Conservation (phyloP, 73 alveolate species). For the Tetrahymena borealis region DNA sequence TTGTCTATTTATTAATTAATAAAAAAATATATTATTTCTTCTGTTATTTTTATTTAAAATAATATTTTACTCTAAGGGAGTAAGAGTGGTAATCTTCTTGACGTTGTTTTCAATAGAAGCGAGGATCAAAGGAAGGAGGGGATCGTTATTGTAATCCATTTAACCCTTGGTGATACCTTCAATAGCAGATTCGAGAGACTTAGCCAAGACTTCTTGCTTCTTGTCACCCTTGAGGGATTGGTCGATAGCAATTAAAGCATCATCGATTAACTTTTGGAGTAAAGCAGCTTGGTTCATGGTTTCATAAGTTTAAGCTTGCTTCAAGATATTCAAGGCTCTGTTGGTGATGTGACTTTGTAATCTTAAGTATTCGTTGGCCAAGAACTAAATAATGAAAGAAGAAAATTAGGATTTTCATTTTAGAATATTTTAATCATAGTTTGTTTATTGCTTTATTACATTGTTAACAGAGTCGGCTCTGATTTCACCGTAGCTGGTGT, state of each 20-base stretch:
- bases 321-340: conserved; percentile 28
- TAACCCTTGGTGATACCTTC: conserved; percentile 35
- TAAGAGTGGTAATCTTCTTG: conserved; percentile 12
- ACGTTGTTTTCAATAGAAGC: conserved; percentile 18
- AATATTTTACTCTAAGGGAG: conserved; percentile 15
- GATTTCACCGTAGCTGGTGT: conserved; percentile 22
- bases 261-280: conserved; percentile 25
- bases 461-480: conserved; percentile 36
- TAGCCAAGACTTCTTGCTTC: conserved; percentile 3
- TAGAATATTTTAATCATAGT: not conserved
- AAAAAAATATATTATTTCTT: not conserved
- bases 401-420: not conserved
- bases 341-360: conserved; percentile 18
- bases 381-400: not conserved
- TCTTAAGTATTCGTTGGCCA: conserved; percentile 15
- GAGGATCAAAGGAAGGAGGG: conserved; percentile 24
- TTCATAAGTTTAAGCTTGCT: conserved; percentile 29
- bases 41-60: not conserved
- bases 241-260: conserved; percentile 28
- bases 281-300: conserved; percentile 26
- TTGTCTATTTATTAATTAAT: not conserved
- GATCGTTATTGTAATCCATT: conserved; percentile 38
- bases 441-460: conserved; percentile 1
- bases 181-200: conserved; percentile 23
- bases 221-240: conserved; percentile 5